Evolutionary conservation across 345 rosid species (phyloP), one percentile per base, ranked within the genome.

Genomic region (Populus tremula): DNA sequence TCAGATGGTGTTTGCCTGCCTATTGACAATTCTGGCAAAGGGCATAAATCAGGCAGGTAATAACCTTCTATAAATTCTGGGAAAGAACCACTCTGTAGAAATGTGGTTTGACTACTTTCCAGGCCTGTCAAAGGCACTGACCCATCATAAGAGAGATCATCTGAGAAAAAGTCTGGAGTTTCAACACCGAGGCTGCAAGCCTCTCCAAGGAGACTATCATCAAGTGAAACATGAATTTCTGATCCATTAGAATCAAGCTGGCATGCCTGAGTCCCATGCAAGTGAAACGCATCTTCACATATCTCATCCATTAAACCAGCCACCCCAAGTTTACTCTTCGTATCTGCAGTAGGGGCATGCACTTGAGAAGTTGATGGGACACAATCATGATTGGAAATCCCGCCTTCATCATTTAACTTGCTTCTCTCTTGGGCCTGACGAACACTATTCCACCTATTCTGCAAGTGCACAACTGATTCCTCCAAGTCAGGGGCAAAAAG

Each of bases 401-500:
- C 77, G 70, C 68, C 72, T 33, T 80, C 88, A 82, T 79, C 84
- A 78, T 70, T 82, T n/a, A 80, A 78, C 74, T 80, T 82, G 69
- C 77, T 88, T 79, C 79, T 70, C 63, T 82, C 87, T 71, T 85
- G 88, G 69, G 87, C 86, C 85, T 82, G 85, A 80, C 88, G 89
- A 81, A 86, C 80, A 63, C 83, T 85, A 82, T 90, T 85, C 93
- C 97, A 96, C 79, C 99, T 88, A 74, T 86, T 84, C 86, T 96
- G 99, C 81, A 96, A 79, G 86, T 93, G 96, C 77, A 88, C 88
- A 79, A 89, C 79, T 43, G 97, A 88, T 85, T 92, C 96, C 90
- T 96, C 99, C 82, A 90, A 69, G 76, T 92, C 94, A 78, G 99
- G 99, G 71, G 96, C 98, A 86, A 91, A 82, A 69, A 96, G 80